Conservation (phyloP, 345 rosid genomes). For the Arabis alpina region DNA sequence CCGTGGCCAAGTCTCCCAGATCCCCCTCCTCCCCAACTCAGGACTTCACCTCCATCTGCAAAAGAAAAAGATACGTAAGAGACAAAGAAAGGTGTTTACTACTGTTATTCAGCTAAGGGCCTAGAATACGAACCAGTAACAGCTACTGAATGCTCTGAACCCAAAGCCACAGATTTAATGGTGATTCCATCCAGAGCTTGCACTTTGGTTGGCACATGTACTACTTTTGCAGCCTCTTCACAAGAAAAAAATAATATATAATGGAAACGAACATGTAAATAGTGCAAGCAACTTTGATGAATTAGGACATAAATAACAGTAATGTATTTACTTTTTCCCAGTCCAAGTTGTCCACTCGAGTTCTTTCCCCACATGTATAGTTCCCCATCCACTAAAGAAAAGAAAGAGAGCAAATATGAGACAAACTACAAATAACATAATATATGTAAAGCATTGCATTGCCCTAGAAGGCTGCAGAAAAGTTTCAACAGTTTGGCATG, state of each 20-base stretch:
- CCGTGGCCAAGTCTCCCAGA: slow-evolving; percentile 95
- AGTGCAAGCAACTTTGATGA: slow-evolving; percentile 13
- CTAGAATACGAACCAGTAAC: slow-evolving; percentile 66
- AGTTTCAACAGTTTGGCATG: background rate
- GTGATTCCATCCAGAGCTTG: slow-evolving; percentile 70
- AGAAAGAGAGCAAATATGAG: slow-evolving; percentile 11
- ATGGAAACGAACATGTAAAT: slow-evolving; percentile 14
- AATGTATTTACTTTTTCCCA: slow-evolving; percentile 74
- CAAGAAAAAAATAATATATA: slow-evolving; percentile 19
- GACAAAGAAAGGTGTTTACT: slow-evolving; percentile 2
- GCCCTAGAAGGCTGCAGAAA: background rate
- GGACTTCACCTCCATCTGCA: slow-evolving; percentile 73
- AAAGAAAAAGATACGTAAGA: slow-evolving; percentile 30
- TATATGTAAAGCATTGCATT: slow-evolving; percentile 1
- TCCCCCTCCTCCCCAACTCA: slow-evolving; percentile 94
- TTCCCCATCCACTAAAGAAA: slow-evolving; percentile 71
- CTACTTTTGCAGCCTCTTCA: slow-evolving; percentile 66
- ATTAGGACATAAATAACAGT: slow-evolving; percentile 5
- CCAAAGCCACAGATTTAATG: slow-evolving; percentile 72
- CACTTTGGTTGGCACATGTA: slow-evolving; percentile 70
- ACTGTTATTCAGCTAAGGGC: slow-evolving; percentile 21
- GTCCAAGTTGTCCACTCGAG: slow-evolving; percentile 93
- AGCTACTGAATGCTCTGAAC: slow-evolving; percentile 91
- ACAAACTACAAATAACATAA: background rate
- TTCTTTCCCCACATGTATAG: slow-evolving; percentile 95